A percentile compares a stretch with the other conserved stretches of the same genome.
Evolutionary conservation across 208 protist genomes (phyloP).

Genomic region (Endotrypanum monterogeii): DNA sequence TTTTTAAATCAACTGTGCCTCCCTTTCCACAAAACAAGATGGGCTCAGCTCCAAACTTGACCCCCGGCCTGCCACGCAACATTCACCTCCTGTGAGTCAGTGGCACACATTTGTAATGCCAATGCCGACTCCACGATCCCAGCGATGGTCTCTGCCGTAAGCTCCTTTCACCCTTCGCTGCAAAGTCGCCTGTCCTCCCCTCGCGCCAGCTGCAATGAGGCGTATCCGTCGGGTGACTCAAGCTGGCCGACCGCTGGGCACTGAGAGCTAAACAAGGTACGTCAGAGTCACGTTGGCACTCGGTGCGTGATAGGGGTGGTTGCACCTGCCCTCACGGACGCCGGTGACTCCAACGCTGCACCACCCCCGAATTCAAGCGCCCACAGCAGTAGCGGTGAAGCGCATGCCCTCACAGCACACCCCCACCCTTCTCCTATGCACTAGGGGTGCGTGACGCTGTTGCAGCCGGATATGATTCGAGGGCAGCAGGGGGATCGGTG

Average conservation of each 20-base stretch:
- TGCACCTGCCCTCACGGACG: background rate
- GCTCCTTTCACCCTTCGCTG: background rate
- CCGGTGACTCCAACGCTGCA: background rate
- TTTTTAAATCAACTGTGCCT: background rate
- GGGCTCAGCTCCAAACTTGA: background rate
- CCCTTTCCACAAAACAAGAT: background rate
- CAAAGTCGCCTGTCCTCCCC: background rate
- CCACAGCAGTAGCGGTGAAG: too few species aligned
- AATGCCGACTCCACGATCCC: too few species aligned
- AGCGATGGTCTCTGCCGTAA: background rate
- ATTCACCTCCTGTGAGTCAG: too few species aligned
- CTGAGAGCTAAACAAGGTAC: background rate
- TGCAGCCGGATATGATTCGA: too few species aligned
- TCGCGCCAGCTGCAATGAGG: too few species aligned
- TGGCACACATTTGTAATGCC: too few species aligned
- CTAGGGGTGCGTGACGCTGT: too few species aligned
- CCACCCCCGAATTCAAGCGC: background rate
- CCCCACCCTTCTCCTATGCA: too few species aligned
- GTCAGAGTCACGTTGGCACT: background rate
- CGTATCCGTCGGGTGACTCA: background rate
- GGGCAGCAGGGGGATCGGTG: too few species aligned
- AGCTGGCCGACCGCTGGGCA: background rate
- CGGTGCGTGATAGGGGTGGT: background rate
- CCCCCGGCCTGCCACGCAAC: background rate
- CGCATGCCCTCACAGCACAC: too few species aligned